Conservation (phyloP, 2,329 filamentous ascomycete genomes). For the Aureobasidium sp. region DNA sequence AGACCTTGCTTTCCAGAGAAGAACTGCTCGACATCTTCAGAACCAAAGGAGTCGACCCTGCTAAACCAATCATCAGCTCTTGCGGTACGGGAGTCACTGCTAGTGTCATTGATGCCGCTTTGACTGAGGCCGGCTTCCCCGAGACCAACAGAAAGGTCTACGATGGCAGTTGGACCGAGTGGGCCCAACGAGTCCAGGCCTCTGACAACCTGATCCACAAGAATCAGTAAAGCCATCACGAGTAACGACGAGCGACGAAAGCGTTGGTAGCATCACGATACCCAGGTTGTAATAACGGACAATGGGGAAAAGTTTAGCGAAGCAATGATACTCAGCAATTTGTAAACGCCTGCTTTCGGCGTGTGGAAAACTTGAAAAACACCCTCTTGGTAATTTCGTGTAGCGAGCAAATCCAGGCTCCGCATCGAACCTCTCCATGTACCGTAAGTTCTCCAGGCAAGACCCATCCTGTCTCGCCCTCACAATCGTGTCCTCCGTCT, state of each 20-base stretch:
- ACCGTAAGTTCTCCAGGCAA: too few species aligned
- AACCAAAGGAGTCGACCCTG: slow-evolving; percentile 67
- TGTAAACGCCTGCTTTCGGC: neutral
- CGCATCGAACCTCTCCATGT: too few species aligned
- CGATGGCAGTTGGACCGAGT: slow-evolving; percentile 85
- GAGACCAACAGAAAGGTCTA: slow-evolving; percentile 67
- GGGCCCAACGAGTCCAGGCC: slow-evolving; percentile 28
- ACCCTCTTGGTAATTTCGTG: neutral
- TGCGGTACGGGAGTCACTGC: slow-evolving; percentile 95
- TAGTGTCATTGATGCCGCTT: slow-evolving; percentile 77
- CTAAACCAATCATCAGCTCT: slow-evolving; percentile 72
- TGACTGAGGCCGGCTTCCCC: slow-evolving; percentile 69
- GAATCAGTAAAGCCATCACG: neutral
- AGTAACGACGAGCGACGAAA: neutral
- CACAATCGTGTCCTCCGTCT: neutral
- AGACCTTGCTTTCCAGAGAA: slow-evolving; percentile 63
- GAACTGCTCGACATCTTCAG: slow-evolving; percentile 69
- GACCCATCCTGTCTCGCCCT: neutral
- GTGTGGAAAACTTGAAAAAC: neutral
- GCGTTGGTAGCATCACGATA: neutral
- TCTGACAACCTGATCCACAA: slow-evolving; percentile 29
- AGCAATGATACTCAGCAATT: neutral
- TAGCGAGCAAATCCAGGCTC: too few species aligned
- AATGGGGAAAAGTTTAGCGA: neutral
- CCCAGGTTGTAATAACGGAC: neutral